These are phyloP conservation scores for Collybiopsis luxurians DNA, from an alignment of 768 basidiomycete species.

Conservation along the genomic window DNA sequence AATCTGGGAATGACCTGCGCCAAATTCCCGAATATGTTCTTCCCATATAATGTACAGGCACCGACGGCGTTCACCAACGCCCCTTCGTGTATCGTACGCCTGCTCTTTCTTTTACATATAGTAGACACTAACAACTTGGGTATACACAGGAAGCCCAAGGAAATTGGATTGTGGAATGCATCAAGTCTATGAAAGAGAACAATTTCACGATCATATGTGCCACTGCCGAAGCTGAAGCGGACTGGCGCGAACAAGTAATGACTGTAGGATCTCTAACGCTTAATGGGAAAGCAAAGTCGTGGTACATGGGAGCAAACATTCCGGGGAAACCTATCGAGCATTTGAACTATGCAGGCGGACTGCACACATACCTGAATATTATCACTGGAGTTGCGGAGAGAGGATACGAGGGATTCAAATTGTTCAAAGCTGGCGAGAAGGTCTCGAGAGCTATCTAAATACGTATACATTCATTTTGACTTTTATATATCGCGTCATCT, in stretches of 20 bases:
- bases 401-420: constrained; percentile 14
- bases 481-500: no score
- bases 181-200: constrained; percentile 13
- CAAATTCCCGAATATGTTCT: constrained; percentile 17
- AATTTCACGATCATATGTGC: neutral
- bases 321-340: constrained; percentile 7
- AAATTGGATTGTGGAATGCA: constrained; percentile 22
- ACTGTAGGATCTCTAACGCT: neutral
- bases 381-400: constrained; percentile 6
- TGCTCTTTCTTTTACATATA: no score
- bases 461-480: no score
- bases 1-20: constrained; percentile 13
- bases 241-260: neutral
- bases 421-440: neutral
- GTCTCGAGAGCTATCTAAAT: no score
- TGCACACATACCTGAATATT: constrained; percentile 1
- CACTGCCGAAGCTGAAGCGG: neutral
- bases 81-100: neutral
- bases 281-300: constrained; percentile 3
- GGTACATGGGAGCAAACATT: constrained; percentile 15
- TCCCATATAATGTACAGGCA: constrained; percentile 11
- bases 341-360: constrained; percentile 10
- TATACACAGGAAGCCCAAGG: constrained; percentile 26
- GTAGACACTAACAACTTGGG: no score
- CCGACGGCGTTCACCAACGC: constrained; percentile 12